Percentiles rank a stretch among this genome's conserved stretches.
Conservation (phyloP, 805 yeast species). For the Starmerella kuoi region DNA sequence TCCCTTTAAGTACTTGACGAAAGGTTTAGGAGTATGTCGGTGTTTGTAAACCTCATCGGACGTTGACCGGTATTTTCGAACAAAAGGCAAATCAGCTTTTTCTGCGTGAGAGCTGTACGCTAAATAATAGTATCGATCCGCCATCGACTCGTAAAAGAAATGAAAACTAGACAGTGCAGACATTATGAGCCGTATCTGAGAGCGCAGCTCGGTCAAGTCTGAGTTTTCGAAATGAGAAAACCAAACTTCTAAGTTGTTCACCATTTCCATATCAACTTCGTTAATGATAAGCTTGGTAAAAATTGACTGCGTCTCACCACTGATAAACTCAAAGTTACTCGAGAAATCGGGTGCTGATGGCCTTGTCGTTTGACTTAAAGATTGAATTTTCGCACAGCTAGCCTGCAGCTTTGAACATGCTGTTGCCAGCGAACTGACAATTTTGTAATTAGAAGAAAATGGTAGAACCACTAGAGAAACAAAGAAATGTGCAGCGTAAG, state of each 20-base stretch:
- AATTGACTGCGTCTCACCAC: conserved; percentile 11
- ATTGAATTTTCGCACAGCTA: conserved; percentile 3
- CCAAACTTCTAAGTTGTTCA: conserved; percentile 20
- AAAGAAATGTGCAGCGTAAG: conserved; percentile 20
- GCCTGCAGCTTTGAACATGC: conserved; percentile 11
- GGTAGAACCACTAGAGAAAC: conserved; percentile 24
- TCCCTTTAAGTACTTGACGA: not conserved
- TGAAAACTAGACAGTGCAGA: conserved; percentile 20
- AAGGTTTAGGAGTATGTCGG: not conserved
- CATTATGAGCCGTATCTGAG: conserved; percentile 19
- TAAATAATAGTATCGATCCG: conserved; percentile 2
- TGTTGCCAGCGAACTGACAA: conserved; percentile 14
- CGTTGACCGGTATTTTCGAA: not conserved
- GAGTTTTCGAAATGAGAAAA: conserved; percentile 23
- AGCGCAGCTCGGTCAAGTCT: conserved; percentile 23
- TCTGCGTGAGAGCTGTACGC: not conserved
- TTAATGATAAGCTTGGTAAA: conserved; percentile 15
- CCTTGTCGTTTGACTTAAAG: not conserved
- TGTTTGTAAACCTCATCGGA: not conserved
- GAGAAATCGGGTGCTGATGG: conserved; percentile 18
- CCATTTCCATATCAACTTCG: conserved; percentile 19
- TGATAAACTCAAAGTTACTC: conserved; percentile 8
- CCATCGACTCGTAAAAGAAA: conserved; percentile 19
- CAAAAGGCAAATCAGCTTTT: not conserved
- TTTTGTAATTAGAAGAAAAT: conserved; percentile 22